Evolutionary conservation across 2,329 filamentous ascomycete species (phyloP).

Genomic region (Oidium heveae): DNA sequence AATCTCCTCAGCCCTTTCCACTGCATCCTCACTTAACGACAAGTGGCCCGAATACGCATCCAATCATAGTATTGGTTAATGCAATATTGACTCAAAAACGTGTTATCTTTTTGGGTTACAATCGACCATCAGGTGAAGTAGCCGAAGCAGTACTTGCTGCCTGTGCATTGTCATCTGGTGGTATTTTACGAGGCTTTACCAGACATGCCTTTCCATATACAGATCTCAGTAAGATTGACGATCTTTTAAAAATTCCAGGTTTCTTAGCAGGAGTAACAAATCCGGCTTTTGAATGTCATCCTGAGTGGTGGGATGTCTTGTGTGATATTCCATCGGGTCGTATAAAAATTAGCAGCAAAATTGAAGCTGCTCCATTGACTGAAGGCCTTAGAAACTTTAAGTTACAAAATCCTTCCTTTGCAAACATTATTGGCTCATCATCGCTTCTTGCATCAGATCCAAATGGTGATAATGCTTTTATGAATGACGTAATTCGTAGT

Average conservation of each 20-base stretch:
- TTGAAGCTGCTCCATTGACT: constrained; percentile 56
- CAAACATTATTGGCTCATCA: constrained; percentile 21
- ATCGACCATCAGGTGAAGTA: constrained; percentile 82
- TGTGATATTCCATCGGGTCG: constrained; percentile 81
- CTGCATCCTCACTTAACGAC: constrained; percentile 85
- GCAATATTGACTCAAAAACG: constrained; percentile 89
- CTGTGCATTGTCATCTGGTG: constrained; percentile 78
- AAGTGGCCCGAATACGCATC: constrained; percentile 69
- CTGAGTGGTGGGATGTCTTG: constrained; percentile 94
- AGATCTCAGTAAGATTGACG: constrained; percentile 91
- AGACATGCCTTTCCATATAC: constrained; percentile 95
- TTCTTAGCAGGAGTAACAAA: constrained; percentile 98
- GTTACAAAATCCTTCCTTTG: constrained; percentile 40
- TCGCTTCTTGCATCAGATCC: constrained; percentile 17
- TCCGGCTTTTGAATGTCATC: constrained; percentile 80
- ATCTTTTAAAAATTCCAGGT: constrained; percentile 80
- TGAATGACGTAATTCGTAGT: constrained; percentile 60
- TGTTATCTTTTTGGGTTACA: constrained; percentile 86
- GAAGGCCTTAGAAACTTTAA: constrained; percentile 78
- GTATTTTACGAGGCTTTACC: constrained; percentile 79
- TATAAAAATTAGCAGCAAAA: constrained; percentile 79
- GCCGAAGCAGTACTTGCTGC: constrained; percentile 96
- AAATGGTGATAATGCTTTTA: constrained; percentile 73
- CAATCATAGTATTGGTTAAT: constrained; percentile 83
- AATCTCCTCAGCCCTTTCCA: constrained; percentile 60